Base-by-base conservation (phyloP, 2,329 filamentous ascomycete genomes). In the Microcera coccophila region DNA sequence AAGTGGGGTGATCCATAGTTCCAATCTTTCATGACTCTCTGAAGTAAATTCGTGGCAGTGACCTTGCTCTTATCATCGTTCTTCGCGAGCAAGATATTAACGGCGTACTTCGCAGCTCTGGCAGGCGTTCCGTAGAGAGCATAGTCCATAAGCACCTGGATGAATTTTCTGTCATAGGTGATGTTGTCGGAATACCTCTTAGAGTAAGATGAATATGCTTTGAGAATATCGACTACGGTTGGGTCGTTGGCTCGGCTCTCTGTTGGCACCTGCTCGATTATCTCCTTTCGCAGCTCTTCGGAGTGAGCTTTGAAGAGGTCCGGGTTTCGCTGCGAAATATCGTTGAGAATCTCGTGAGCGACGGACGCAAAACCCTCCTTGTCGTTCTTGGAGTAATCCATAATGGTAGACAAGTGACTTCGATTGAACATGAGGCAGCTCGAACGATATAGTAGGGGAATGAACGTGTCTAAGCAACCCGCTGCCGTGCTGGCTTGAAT, bases 251-350 rank as follows among this genome's bases (percentile, higher is more conserved):
- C 61, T 39, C 78, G 79, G 15, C 73, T 80, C 16, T 79, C 74
- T 4, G 80, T 82, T 1, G 93, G 93, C 2, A 87, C 85, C 57
- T 90, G 84, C 19, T 87, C 80, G 51, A 90, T 81, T 15, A 98
- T 77, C 45, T 90, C 84, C 60, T 87, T 89, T 68, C 90, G 95
- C 36, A 98, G 79, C 49, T 95, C 90, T 47, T 89, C 87, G 5
- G 96, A 86, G 53, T 97, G 91, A 2, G 88, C 87, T 60, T 93
- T 91, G 70, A 98, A 90, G 8, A 97, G 81, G 45, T 91, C 86
- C 0, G 93, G 90, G 50, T 93, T 93, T 35, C 82, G 81, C 40
- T 87, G 83, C 0, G 93, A 97, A 21, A 97, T 95, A 60, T 96
- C 87, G 58, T 89, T 91, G 36, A 97, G 76, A 40, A 97, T 77